Evolutionary conservation across 352 stramenopile genomes (phyloP), one percentile per base, ranked within the genome.

Genomic region (Phytophthora quininea): DNA sequence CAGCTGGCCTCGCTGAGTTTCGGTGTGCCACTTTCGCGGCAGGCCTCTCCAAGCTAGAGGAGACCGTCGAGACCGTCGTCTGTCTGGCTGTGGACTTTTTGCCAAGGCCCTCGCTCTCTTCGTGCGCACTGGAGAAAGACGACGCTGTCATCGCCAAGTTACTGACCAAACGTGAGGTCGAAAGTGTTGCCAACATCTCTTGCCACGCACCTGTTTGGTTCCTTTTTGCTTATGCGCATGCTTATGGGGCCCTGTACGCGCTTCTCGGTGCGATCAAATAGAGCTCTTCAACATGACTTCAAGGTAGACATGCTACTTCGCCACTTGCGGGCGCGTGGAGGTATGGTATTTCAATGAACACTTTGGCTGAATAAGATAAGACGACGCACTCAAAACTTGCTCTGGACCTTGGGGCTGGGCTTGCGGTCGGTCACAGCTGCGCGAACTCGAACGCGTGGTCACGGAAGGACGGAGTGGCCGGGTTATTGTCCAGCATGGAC

Each of bases 401-500:
- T 14, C 58, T 31, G 46, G 15, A 30, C 47, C n/a, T 5, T 8
- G 37, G 1, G 14, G n/a, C 19, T 3, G 3, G 3, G 53, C 40
- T 43, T 40, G 35, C 6, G 35, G 49, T 24, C 19, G 19, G 19
- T 72, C 64, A 78, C 53, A 76, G 56, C 37, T 64, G 45, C 14
- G 62, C 49, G 62, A 61, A 71, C 53, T 80, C 62, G 51, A 73
- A 73, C 55, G 66, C 49, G 49, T 73, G 58, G 58, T 80, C 69
- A 27, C 58, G 49, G 45, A 76, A 80, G 7, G 58, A 74, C 31
- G 69, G 56, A 38, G 49, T 50, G 46, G 61, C 53, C 27, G 61
- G 56, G 43, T 61, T 52, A 19, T 67, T 52, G n/a, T 47, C 37
- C 38, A 71, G 51, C 31, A 65, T 49, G 27, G 67, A 6, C 10